phyloP scores from a whole-genome alignment of 148 eudicot genomes.

The Hydrangea macrophylla region DNA sequence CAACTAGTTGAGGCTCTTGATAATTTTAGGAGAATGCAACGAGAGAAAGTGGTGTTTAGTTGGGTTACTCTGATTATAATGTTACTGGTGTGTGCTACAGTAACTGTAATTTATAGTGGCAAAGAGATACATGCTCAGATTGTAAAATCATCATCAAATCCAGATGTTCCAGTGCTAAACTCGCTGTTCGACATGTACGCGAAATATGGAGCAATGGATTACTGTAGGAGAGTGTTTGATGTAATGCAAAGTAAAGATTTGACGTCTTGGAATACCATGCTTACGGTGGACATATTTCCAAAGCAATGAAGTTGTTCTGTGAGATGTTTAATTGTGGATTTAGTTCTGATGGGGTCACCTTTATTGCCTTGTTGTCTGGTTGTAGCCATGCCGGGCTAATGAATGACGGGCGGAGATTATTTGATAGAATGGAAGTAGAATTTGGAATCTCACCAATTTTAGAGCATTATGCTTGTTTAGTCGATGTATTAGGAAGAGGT shows the following conservation, averaged over 20 bases:
- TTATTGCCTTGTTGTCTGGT: constrained; percentile 37
- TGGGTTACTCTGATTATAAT: constrained; percentile 37
- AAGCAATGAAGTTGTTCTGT: constrained; percentile 28
- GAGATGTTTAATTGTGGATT: constrained; percentile 30
- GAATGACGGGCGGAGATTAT: constrained; percentile 24
- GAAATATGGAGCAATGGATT: constrained; percentile 35
- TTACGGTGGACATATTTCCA: constrained; percentile 29
- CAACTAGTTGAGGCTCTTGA: constrained; percentile 28
- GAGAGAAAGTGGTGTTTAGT: constrained; percentile 28
- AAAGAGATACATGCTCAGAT: constrained; percentile 45
- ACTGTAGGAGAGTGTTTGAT: constrained; percentile 30
- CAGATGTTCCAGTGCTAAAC: constrained; percentile 31
- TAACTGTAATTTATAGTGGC: constrained; percentile 25
- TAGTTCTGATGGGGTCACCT: constrained; percentile 29
- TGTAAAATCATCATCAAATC: constrained; percentile 19
- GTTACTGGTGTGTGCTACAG: constrained; percentile 26
- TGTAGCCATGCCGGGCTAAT: constrained; percentile 30
- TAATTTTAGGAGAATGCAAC: constrained; percentile 36
- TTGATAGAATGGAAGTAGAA: constrained; percentile 28
- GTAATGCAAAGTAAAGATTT: constrained; percentile 28
- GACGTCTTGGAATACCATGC: constrained; percentile 33
- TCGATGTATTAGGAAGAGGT: constrained; percentile 42
- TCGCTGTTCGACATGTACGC: constrained; percentile 43
- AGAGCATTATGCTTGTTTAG: constrained; percentile 52
- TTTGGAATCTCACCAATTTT: constrained; percentile 26